Conservation (phyloP, 2,329 filamentous ascomycete genomes). For the Aspergillus piperis region DNA sequence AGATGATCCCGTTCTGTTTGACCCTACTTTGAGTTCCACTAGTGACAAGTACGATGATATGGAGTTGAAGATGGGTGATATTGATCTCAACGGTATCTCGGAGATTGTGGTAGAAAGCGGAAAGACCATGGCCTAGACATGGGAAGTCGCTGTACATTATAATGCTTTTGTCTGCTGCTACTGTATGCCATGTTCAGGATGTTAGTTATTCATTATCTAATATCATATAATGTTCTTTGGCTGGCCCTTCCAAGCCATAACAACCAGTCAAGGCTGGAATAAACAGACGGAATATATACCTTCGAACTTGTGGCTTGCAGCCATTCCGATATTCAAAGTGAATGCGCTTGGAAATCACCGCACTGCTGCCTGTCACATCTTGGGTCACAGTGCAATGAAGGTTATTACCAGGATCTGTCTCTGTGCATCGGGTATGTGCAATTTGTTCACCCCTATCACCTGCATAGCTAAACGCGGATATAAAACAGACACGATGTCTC, state of each 20-base stretch:
- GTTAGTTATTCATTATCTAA: not conserved
- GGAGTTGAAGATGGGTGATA: not conserved
- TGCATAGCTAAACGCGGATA: too few relatives aligned
- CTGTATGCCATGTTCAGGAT: not conserved
- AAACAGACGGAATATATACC: too few relatives aligned
- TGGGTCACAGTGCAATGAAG: too few relatives aligned
- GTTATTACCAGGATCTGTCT: too few relatives aligned
- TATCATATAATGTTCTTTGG: not conserved
- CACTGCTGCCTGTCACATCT: too few relatives aligned
- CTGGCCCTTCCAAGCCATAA: not conserved
- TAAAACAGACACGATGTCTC: too few relatives aligned
- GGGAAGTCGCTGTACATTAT: not conserved
- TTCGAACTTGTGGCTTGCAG: too few relatives aligned
- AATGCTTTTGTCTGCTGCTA: not conserved
- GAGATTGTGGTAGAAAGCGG: not conserved
- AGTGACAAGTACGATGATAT: not conserved
- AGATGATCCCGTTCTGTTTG: not conserved
- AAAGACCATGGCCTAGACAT: not conserved
- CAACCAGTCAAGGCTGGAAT: too few relatives aligned
- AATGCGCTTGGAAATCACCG: too few relatives aligned
- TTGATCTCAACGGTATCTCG: not conserved
- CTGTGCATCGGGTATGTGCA: too few relatives aligned
- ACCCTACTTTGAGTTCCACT: not conserved
- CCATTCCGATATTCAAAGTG: too few relatives aligned
- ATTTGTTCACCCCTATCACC: too few relatives aligned